Evolutionary conservation across 371 early-diverging fungal genomes (phyloP).

Genomic region (Apophysomyces variabilis): DNA sequence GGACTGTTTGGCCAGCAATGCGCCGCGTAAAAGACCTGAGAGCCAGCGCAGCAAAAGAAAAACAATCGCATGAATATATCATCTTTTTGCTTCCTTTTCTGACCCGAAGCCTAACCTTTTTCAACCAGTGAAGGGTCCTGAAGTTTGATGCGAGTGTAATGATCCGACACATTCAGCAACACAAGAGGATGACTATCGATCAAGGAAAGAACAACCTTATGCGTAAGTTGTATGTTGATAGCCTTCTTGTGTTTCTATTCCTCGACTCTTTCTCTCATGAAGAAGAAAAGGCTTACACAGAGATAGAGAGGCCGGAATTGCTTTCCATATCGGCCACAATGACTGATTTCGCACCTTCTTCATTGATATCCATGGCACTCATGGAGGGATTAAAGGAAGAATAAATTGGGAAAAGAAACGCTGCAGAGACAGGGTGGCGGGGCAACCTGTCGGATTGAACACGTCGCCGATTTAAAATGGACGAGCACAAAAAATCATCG

Average conservation of each 20-base stretch:
- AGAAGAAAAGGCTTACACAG: conserved; percentile 36
- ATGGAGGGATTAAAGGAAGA: conserved; percentile 13
- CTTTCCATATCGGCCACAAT: conserved; percentile 39
- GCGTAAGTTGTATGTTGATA: no score
- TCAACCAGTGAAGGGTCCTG: conserved; percentile 55
- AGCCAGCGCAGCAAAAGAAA: no score
- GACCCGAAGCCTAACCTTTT: conserved; percentile 31
- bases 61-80: conserved; percentile 2
- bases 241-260: no score
- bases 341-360: conserved; percentile 27
- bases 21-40: conserved; percentile 69
- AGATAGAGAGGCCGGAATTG: conserved; percentile 49
- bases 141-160: conserved; percentile 74
- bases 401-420: background rate
- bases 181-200: conserved; percentile 80
- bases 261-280: background rate
- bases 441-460: background rate
- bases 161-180: conserved; percentile 86
- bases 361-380: conserved; percentile 53
- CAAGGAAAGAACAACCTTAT: background rate
- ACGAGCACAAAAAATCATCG: background rate
- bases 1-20: conserved; percentile 79
- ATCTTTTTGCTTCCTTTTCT: conserved; percentile 11
- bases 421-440: no score
- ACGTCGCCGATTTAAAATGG: background rate